These are phyloP conservation scores for carrot (Daucus carota) DNA, from an alignment of 129 eudicot species.

Conservation along the genomic window DNA sequence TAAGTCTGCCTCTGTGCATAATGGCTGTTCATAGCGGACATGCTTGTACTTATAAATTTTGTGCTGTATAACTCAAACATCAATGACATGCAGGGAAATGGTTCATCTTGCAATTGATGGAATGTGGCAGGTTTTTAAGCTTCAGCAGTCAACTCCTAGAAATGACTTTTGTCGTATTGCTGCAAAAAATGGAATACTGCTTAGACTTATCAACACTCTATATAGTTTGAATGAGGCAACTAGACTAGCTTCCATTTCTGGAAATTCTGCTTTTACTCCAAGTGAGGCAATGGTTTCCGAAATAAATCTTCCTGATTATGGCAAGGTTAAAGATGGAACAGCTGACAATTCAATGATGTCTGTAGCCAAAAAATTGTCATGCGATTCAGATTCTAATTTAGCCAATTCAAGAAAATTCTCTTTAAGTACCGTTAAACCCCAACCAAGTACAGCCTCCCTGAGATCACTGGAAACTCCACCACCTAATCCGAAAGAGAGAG, in stretches of 20 bases:
- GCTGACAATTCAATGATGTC: slow-evolving; percentile 39
- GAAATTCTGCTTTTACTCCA: slow-evolving; percentile 41
- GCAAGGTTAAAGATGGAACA: slow-evolving; percentile 41
- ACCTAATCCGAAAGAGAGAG: slow-evolving; percentile 24
- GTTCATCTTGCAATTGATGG: slow-evolving; percentile 98
- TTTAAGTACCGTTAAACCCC: slow-evolving; percentile 46
- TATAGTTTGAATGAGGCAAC: slow-evolving; percentile 90
- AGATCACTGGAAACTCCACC: slow-evolving; percentile 27
- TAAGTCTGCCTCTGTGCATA: too few relatives aligned
- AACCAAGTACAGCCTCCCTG: slow-evolving; percentile 37
- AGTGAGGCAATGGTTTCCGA: slow-evolving; percentile 47
- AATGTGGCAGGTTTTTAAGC: slow-evolving; percentile 99
- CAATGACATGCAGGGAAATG: slow-evolving; percentile 68
- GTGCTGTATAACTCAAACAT: too few relatives aligned
- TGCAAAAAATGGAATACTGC: slow-evolving; percentile 82
- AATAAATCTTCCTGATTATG: slow-evolving; percentile 40
- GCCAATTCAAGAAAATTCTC: slow-evolving; percentile 42
- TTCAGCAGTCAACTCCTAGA: slow-evolving; percentile 85
- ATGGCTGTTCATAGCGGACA: too few relatives aligned
- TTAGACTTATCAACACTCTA: slow-evolving; percentile 86
- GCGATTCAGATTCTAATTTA: slow-evolving; percentile 40
- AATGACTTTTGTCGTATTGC: slow-evolving; percentile 92
- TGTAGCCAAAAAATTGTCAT: slow-evolving; percentile 45
- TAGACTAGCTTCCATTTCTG: slow-evolving; percentile 63
- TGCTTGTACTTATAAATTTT: too few relatives aligned